Evolutionary conservation across 306 rosid genomes (phyloP).

Genomic region (Fagus crenata): DNA sequence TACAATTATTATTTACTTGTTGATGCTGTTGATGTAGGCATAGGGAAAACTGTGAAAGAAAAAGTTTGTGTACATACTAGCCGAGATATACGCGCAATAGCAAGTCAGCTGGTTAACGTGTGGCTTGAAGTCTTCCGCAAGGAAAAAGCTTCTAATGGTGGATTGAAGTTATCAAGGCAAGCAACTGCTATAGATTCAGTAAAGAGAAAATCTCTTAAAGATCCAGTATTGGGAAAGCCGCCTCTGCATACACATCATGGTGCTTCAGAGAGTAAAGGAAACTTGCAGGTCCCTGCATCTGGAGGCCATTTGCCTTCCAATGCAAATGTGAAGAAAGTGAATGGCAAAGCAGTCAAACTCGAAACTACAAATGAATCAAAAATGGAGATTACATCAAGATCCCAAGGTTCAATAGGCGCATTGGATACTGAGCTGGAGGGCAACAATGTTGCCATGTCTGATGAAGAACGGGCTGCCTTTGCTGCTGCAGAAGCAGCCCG

Average conservation of each 20-base stretch:
- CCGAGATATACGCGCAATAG: slow-evolving; percentile 98
- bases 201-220: slow-evolving; percentile 66
- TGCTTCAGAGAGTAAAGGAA: slow-evolving; percentile 55
- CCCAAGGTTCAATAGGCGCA: slow-evolving; percentile 55
- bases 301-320: slow-evolving; percentile 54
- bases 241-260: slow-evolving; percentile 69
- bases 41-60: slow-evolving; percentile 96
- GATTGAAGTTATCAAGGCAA: slow-evolving; percentile 67
- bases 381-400: slow-evolving; percentile 62
- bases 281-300: slow-evolving; percentile 47
- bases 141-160: slow-evolving; percentile 86
- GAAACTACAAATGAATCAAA: slow-evolving; percentile 52
- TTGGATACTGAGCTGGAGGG: slow-evolving; percentile 41
- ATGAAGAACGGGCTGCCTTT: slow-evolving; percentile 91
- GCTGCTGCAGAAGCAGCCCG: slow-evolving; percentile 99
- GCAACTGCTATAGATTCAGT: slow-evolving; percentile 59
- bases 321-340: slow-evolving; percentile 49
- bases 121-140: slow-evolving; percentile 99
- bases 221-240: slow-evolving; percentile 73
- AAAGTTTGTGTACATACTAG: slow-evolving; percentile 99
- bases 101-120: slow-evolving; percentile 92
- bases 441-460: slow-evolving; percentile 49
- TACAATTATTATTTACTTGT: slow-evolving; percentile 25
- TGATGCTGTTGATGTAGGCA: slow-evolving; percentile 59
- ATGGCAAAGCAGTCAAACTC: slow-evolving; percentile 53